phyloP scores from a whole-genome alignment of 2,329 filamentous ascomycete species.

The Rutstroemia sp. region DNA sequence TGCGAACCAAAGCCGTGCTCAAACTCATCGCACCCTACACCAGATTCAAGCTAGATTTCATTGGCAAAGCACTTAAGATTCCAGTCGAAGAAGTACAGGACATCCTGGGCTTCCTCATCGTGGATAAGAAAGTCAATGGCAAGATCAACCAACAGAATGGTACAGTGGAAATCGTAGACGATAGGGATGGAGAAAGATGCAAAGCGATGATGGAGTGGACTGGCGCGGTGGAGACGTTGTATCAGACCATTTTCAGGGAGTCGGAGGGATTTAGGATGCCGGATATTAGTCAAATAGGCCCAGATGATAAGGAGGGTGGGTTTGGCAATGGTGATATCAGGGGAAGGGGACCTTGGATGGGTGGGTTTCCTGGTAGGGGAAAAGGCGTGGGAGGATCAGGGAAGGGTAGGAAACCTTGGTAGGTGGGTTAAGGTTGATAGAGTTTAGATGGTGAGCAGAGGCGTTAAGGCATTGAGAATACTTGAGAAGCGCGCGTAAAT shows the following conservation, averaged over 20 bases:
- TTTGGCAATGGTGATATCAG: too few species aligned
- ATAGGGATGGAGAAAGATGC: slow-evolving; percentile 66
- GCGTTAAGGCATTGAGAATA: too few species aligned
- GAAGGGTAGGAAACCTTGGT: too few species aligned
- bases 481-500: too few species aligned
- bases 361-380: too few species aligned
- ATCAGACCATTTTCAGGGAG: slow-evolving; percentile 66
- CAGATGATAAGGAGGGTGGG: too few species aligned
- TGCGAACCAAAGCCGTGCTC: slow-evolving; percentile 91
- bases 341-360: too few species aligned
- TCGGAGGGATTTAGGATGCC: slow-evolving; percentile 56
- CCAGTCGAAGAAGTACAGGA: slow-evolving; percentile 82
- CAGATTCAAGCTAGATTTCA: slow-evolving; percentile 80
- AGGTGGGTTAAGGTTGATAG: too few species aligned
- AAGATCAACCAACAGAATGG: slow-evolving; percentile 86
- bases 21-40: slow-evolving; percentile 94
- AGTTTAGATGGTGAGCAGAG: too few species aligned
- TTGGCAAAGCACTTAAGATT: slow-evolving; percentile 83
- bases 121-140: slow-evolving; percentile 79
- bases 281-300: slow-evolving; percentile 17
- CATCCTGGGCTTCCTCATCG: slow-evolving; percentile 89
- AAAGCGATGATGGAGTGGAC: slow-evolving; percentile 68
- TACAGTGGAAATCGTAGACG: slow-evolving; percentile 71
- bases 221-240: slow-evolving; percentile 60
- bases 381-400: too few species aligned